A percentile compares a stretch with the other conserved stretches of the same genome.
phyloP scores from a whole-genome alignment of 2,329 filamentous ascomycete species.

The Cordyceps farinosa region DNA sequence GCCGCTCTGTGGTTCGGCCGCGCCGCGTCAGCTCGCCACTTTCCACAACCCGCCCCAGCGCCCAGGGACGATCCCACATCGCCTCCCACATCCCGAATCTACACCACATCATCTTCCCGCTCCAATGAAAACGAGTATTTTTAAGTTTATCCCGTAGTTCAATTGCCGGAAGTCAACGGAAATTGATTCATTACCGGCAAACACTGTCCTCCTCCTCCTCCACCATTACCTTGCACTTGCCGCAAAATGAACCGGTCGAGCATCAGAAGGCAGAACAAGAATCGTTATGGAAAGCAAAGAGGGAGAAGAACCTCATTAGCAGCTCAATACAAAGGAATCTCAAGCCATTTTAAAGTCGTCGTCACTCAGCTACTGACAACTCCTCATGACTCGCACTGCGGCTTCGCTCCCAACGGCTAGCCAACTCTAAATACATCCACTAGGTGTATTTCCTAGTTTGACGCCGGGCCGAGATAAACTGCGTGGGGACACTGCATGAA shows the following conservation, averaged over 20 bases:
- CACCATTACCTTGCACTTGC: neutral
- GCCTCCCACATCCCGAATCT: slow-evolving; percentile 10
- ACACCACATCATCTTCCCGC: neutral
- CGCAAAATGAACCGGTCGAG: too few species aligned
- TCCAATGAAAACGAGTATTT: neutral
- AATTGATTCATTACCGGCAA: neutral
- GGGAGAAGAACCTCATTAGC: neutral
- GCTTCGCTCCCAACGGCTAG: neutral
- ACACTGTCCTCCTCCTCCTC: neutral
- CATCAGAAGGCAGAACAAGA: too few species aligned
- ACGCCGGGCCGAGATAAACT: neutral
- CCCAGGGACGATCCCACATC: neutral
- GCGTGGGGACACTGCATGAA: neutral
- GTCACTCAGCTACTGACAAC: neutral
- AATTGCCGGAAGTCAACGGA: neutral
- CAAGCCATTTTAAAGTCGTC: neutral
- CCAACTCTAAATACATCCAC: neutral
- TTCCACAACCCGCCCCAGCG: neutral
- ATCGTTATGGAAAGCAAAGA: neutral
- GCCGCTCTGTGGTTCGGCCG: neutral
- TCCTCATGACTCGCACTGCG: neutral
- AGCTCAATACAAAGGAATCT: neutral
- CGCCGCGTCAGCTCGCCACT: slow-evolving; percentile 14
- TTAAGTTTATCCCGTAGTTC: neutral
- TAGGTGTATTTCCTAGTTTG: neutral